Percentiles rank a stretch among this genome's conserved stretches.
These are phyloP conservation scores for Rhizopus stolonifer DNA, from an alignment of 371 early-diverging fungal genomes.

Conservation along the genomic window DNA sequence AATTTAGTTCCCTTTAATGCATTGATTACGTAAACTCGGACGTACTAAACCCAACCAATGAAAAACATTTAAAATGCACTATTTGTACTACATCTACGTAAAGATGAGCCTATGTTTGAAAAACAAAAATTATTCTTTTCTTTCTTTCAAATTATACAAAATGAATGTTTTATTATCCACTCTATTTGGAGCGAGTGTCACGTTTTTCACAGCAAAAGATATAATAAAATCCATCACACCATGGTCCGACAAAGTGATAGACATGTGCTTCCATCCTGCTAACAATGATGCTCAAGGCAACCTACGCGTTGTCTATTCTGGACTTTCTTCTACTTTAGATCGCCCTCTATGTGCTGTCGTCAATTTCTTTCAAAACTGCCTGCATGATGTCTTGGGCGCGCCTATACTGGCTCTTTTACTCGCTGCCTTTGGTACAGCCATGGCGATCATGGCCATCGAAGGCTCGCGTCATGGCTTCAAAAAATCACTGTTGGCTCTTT, in stretches of 20 bases:
- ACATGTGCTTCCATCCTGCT: conserved; percentile 20
- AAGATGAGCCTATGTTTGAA: too few relatives aligned
- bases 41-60: not conserved
- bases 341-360: conserved; percentile 14
- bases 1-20: too few relatives aligned
- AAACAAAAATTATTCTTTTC: not conserved
- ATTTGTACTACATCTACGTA: not conserved
- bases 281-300: conserved; percentile 7
- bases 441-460: conserved; percentile 26
- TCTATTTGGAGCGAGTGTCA: not conserved
- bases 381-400: conserved; percentile 18
- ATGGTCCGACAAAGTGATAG: conserved; percentile 16
- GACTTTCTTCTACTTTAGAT: conserved; percentile 9
- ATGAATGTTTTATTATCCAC: not conserved
- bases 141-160: not conserved
- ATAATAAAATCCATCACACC: not conserved
- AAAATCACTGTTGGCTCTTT: conserved; percentile 8
- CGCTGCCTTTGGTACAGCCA: conserved; percentile 15
- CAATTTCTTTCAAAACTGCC: conserved; percentile 12
- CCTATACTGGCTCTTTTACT: conserved; percentile 11
- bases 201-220: not conserved
- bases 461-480: conserved; percentile 24
- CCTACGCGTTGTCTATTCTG: conserved; percentile 20
- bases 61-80: not conserved
- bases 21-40: not conserved